Evolutionary conservation across 768 basidiomycete genomes (phyloP), one percentile per base, ranked within the genome.

Genomic region (Arthromyces matolae): DNA sequence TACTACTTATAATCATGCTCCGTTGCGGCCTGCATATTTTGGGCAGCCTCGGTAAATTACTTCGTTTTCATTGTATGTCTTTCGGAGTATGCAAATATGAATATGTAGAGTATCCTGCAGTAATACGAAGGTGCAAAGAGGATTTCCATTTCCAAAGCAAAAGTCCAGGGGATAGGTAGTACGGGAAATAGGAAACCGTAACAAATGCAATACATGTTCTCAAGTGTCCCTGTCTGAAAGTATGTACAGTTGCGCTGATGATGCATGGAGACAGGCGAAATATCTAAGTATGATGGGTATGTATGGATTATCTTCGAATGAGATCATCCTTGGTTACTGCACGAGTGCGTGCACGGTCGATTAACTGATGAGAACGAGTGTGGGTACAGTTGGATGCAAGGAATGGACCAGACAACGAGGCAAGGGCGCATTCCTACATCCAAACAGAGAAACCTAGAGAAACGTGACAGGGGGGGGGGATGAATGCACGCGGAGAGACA

Each of bases 281-380:
- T 13, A 23, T 23, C 22, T 24, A 43, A 27, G 38, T 22, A 28
- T 22, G 19, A 9, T 31, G 46, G 51, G 51, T 47, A 48, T 49
- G 23, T 19, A 37, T 6, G 19, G n/a, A 46, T 37, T 32, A 42
- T 45, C 38, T 34, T 18, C 19, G 33, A 28, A 20, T 24, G 10
- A n/a, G 35, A 37, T 14, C 3, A 35, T 51, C 28, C 42, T 45
- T 31, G 3, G 24, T 23, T 36, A 20, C n/a, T 46, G 36, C 36
- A 19, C 16, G 23, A 29, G 24, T n/a, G 39, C 9, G 29, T 9
- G 19, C 31, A 23, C 9, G 8, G 34, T 19, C 20, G 20, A 23
- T 13, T 16, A 27, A n/a, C n/a, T n/a, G n/a, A n/a, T n/a, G n/a
- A n/a, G n/a, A 53, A 53, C n/a, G 48, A 46, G 43, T 38, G 48